Base-by-base conservation (phyloP, 192 early-diverging fungal species). In the Podila verticillata region DNA sequence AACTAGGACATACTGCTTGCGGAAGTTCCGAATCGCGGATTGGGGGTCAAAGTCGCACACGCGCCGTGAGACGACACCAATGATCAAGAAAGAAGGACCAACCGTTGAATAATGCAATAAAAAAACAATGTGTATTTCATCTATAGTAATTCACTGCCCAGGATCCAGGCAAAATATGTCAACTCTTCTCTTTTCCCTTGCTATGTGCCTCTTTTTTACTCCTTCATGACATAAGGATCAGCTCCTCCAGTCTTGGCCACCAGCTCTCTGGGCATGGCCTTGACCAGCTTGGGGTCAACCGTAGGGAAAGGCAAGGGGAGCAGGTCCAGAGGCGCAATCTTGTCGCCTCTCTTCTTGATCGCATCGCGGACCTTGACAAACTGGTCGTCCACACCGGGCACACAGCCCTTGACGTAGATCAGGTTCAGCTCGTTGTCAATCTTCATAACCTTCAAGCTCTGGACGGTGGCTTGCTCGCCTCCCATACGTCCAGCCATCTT, bases 401-500 rank as follows among this genome's bases (percentile, higher is more conserved):
- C 92, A 31, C 88, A 86, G 28, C 97, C 97, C 83, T 96, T 96
- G 65, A 99, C 92, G 86, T 95, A 99, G 61, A 99, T 83, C 24
- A 97, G 83, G 84, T 97, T 95, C 64, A 95, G 80, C 7, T 73
- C 88, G 47, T 90, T 91, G 75, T 99, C 97, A 48, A 99, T 89
- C 84, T 95, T 95, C 72, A 95, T 78, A 31, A 98, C 93, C 68
- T 94, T 87, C 15, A 97, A 82, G 66, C 89, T 95, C 69, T 95
- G 92, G 29, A 91, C 90, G 4, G 96, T 97, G 1, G 87, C 80
- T 70, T 83, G 92, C 57, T 95, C 91, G 61, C 93, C 93, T 63
- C 97, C 97, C 92, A 99, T 95, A 28, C 94, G 91, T 56, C 97
- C 97, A 22, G 96, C 91, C 97, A 99, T 99, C 74, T 99, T 99